Base-by-base conservation (phyloP, 768 basidiomycete species). In the Solioccasus polychromus region DNA sequence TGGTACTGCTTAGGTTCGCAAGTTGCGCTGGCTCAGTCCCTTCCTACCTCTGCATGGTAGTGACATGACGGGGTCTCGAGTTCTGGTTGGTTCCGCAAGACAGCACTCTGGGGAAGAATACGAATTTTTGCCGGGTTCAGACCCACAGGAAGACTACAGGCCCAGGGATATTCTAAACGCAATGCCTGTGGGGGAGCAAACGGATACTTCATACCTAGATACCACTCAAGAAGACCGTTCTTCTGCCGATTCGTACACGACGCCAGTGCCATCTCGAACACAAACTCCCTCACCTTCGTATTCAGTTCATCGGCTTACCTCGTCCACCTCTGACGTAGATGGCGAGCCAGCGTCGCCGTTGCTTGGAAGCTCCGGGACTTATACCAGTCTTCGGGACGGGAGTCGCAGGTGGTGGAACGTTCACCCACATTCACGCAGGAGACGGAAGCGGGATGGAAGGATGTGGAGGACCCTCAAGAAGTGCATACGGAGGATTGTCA, bases 201-300 rank as follows among this genome's bases (percentile, higher is more conserved):
- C 29, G 20, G 50, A 51, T 36, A 37, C 35, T 38, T 42, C 55
- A 59, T 63, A 63, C 55, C 63, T 39, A 39, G 52, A 64, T 54
- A 53, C 49, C 59, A 52, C 46, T 41, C 57, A 39, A 42, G 39
- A 14, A 5, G 41, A 42, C 24, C 51, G 54, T 50, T 59, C 59
- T 25, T 60, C 61, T 44, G 62, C 61, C 44, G 59, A 60, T 31
- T 58, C 63, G 17, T 54, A 68, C 25, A 67, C 72, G 12, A 76
- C 82, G 1, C 80, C 85, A n/a, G 50, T 77, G 12, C 77, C 76
- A n/a, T 84, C 86, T 8, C 79, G 83, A 39, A 69, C 78, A 11
- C 56, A 72, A 12, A 85, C 86, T 0, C 86, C 84, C 7, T 77
- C 79, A 29, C 73, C 75, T 41, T 78, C 78, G 53, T 73, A 75